Base-by-base conservation (phyloP, 805 yeast species). In the Nakazawaea peltata region DNA sequence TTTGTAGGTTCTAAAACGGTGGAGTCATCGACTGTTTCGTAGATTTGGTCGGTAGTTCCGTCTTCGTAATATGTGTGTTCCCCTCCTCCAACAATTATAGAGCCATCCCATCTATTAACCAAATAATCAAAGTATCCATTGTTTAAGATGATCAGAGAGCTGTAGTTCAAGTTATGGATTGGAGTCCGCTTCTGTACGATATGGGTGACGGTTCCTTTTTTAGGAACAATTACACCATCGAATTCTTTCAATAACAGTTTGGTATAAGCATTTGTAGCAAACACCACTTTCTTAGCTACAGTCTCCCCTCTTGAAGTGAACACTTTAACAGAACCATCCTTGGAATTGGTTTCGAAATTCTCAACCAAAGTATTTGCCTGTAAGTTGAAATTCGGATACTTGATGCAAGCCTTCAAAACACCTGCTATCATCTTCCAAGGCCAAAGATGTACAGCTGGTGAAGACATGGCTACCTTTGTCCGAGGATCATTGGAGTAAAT, bases 391-490 rank as follows among this genome's bases (percentile, higher is more conserved):
- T 65, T 65, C n/a, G 30, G 28, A 10, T 21, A 21, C 14, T 44
- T 40, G 8, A 65, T 46, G 22, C 53, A 43, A 16, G 43, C 44
- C 41, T 54, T 54, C 32, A 67, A 43, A 2, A 68, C 34, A 2
- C 52, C 47, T 4, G 51, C 48, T 33, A 64, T 53, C 2, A 69
- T 45, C 41, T 60, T 61, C 47, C 67, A 63, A 3, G 73, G 69
- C 59, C 70, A 66, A 33, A 67, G 47, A 10, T 62, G 57, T 5
- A 65, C 64, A 2, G 70, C 69, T 3, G 69, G 65, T 34, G 54
- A 57, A 1, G 59, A 48, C 16, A 65, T 34, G 11, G 59, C 55
- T 10, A 58, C 55, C 8, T 46, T 41, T n/a, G 60, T 47, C 5
- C 45, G 39, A 9, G 43, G 50, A 21, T 47, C 49, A 25, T 61